These are phyloP conservation scores for Bryoerythrophyllum caledonicum DNA, from an alignment of 225 moss, liverwort and hornwort species.

Conservation along the genomic window DNA sequence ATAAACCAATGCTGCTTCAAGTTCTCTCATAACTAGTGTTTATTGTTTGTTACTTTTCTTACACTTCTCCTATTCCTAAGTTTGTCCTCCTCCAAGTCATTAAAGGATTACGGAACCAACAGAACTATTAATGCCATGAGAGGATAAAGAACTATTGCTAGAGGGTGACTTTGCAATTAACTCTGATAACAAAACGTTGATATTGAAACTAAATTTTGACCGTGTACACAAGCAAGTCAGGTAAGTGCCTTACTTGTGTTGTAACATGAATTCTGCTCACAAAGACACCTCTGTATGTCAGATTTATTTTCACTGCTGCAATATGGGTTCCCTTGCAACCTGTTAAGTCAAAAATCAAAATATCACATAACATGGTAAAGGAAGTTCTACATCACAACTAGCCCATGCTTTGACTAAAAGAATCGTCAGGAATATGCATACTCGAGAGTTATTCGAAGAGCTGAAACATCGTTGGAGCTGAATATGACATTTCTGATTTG, in stretches of 20 bases:
- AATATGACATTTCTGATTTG: neutral
- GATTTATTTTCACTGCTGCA: neutral
- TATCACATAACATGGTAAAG: neutral
- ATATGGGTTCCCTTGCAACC: slow-evolving; percentile 25
- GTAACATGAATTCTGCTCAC: neutral
- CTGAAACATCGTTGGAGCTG: neutral
- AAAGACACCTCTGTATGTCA: slow-evolving; percentile 23
- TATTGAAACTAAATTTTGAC: neutral
- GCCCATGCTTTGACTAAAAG: neutral
- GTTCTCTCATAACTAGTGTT: too few species aligned
- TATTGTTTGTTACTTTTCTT: too few species aligned
- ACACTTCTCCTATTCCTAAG: too few species aligned
- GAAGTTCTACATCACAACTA: too few species aligned
- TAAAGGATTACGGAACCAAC: too few species aligned
- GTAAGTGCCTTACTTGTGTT: slow-evolving; percentile 4
- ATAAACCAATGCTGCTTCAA: too few species aligned
- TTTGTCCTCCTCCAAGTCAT: too few species aligned
- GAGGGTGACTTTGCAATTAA: too few species aligned
- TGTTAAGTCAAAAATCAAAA: neutral
- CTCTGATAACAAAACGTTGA: too few species aligned
- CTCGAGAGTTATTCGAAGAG: neutral
- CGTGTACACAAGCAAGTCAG: neutral
- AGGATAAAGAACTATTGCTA: too few species aligned
- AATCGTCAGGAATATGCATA: neutral
- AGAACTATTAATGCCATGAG: too few species aligned